Evolutionary conservation across 495 filamentous ascomycete species (phyloP), one percentile per base, ranked within the genome.

Genomic region (Tuber aestivum): DNA sequence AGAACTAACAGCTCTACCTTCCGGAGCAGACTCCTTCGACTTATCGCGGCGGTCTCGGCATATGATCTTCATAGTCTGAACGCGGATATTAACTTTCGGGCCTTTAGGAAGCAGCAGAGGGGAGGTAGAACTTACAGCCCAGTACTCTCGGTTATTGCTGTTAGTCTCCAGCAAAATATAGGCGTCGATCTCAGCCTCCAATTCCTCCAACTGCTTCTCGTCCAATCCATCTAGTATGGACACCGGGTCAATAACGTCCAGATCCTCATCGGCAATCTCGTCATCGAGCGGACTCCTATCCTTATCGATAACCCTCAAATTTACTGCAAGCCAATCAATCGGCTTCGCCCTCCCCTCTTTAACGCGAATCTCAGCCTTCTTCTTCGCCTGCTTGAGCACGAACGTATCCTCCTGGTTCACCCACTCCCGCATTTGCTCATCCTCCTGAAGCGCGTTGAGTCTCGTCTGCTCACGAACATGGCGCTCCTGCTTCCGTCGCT

Each of bases 341-440:
- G 95, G 92, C 83, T 93, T 94, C 71, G 95, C 94, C 75, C 95
- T 90, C 21, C 91, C 92, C 84, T 96, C 94, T 78, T 94, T 92
- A n/a, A 98, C 94, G 9, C 95, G 91, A 74, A 99, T 97, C 80
- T 94, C 93, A 50, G 95, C 95, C 86, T 97, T 98, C 86, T 96
- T 98, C 86, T 97, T 98, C 40, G 95, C 92, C 83, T 99, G 95
- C 83, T 94, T 94, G 78, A 99, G 86, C 35, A 99, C 95, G 82
- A 99, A 99, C 72, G 91, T 89, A 85, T 98, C 95, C 84, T 99
- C 95, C 82, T 95, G 92, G 72, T 94, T 91, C 37, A 99, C 91
- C 89, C 96, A 99, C 80, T 91, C 87, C 56, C 90, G 87, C 79
- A 89, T 92, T 78, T 93, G 93, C 83, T 94, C 90, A 73, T 93